A percentile compares a stretch with the other conserved stretches of the same genome.
Evolutionary conservation across 1,284 basidiomycete genomes (phyloP).

Genomic region (Dichomitus squalens): DNA sequence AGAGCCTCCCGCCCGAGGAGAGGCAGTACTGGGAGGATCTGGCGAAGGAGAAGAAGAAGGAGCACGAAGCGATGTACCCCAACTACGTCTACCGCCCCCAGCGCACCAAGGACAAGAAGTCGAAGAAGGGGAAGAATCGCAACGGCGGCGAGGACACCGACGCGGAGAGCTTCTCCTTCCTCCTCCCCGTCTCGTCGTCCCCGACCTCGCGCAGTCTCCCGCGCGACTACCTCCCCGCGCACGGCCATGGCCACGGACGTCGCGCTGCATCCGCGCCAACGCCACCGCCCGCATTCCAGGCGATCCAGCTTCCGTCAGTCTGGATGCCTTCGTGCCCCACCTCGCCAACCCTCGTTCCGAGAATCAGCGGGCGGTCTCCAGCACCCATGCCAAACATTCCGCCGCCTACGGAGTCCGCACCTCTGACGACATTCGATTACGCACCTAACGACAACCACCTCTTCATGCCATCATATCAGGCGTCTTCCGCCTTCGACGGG

Average conservation of each 20-base stretch:
- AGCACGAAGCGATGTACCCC: constrained; percentile 66
- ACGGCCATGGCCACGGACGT: constrained; percentile 26
- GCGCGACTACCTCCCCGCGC: constrained; percentile 23
- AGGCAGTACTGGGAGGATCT: constrained; percentile 64
- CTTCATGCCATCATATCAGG: constrained; percentile 37
- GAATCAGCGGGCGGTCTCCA: constrained; percentile 56
- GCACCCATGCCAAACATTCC: constrained; percentile 46
- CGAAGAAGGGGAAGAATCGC: constrained; percentile 46
- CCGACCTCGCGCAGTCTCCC: constrained; percentile 31
- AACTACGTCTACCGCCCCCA: constrained; percentile 79
- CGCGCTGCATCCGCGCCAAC: constrained; percentile 39
- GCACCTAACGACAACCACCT: constrained; percentile 33
- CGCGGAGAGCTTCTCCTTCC: constrained; percentile 54
- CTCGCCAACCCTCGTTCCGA: constrained; percentile 58
- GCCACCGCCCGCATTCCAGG: constrained; percentile 45
- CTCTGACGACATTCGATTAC: constrained; percentile 40
- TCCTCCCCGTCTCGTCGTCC: constrained; percentile 47
- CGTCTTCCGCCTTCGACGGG: constrained; percentile 42
- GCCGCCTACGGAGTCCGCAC: constrained; percentile 39
- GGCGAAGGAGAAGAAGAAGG: constrained; percentile 60
- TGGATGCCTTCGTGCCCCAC: constrained; percentile 69
- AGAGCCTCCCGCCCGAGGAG: constrained; percentile 59
- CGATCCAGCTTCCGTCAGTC: constrained; percentile 64
- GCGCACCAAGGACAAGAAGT: constrained; percentile 59
- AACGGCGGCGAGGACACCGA: constrained; percentile 50